Evolutionary conservation across 2,329 filamentous ascomycete species (phyloP).

Genomic region (Pezicula carpinea): DNA sequence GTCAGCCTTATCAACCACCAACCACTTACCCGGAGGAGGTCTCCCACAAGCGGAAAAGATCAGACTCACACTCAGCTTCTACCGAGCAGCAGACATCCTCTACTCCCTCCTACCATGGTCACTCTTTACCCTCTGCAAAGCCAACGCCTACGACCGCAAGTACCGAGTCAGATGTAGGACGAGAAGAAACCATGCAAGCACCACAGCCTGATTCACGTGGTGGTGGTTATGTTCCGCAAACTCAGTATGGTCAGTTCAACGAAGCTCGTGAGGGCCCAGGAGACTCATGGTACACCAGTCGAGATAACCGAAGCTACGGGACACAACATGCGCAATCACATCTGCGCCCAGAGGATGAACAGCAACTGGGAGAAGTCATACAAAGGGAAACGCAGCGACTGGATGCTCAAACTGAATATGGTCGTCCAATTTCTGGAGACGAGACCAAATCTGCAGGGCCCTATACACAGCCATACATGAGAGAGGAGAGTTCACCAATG

Average conservation of each 20-base stretch:
- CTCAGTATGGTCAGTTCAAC: slow-evolving; percentile 22
- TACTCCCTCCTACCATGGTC: slow-evolving; percentile 31
- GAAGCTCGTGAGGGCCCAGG: slow-evolving; percentile 15
- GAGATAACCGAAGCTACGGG: slow-evolving; percentile 23
- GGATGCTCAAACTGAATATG: slow-evolving; percentile 32
- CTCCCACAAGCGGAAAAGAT: slow-evolving; percentile 65
- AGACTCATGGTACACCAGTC: slow-evolving; percentile 24
- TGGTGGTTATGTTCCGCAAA: slow-evolving; percentile 18
- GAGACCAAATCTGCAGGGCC: slow-evolving; percentile 31
- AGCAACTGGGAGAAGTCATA: slow-evolving; percentile 45
- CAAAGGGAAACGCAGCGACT: slow-evolving; percentile 41
- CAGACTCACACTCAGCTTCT: slow-evolving; percentile 60
- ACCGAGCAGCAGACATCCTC: slow-evolving; percentile 38
- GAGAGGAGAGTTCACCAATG: slow-evolving; percentile 37
- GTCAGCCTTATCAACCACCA: slow-evolving; percentile 17
- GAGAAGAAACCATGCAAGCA: slow-evolving; percentile 44
- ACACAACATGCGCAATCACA: slow-evolving; percentile 37
- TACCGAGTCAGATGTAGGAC: slow-evolving; percentile 30
- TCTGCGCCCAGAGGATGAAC: slow-evolving; percentile 42
- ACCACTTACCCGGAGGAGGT: slow-evolving; percentile 30
- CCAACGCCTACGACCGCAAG: slow-evolving; percentile 25
- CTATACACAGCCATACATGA: slow-evolving; percentile 26
- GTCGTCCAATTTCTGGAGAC: slow-evolving; percentile 32
- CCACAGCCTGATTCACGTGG: slow-evolving; percentile 34
- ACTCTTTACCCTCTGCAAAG: slow-evolving; percentile 30